These are phyloP conservation scores for Globisporangium iwayamae DNA, from an alignment of 352 stramenopile species.

Conservation along the genomic window DNA sequence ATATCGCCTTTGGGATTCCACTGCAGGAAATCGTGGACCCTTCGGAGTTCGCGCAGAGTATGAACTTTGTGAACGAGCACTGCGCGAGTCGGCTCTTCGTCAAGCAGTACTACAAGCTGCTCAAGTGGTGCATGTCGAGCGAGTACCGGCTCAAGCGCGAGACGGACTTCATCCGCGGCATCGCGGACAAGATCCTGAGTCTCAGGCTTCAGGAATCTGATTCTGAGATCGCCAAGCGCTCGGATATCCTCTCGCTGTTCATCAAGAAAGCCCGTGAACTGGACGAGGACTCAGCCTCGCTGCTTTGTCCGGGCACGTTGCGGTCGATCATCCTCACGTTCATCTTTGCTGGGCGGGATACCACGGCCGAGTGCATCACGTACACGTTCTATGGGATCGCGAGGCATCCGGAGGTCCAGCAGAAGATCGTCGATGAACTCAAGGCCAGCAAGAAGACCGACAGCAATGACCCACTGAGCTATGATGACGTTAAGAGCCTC, in stretches of 20 bases:
- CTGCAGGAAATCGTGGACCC: conserved; percentile 30
- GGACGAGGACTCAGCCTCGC: conserved; percentile 16
- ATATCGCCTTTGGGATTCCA: conserved; percentile 51
- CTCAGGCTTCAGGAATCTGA: conserved; percentile 31
- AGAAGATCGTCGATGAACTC: conserved; percentile 58
- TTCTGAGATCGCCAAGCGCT: conserved; percentile 25
- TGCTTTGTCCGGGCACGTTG: conserved; percentile 35
- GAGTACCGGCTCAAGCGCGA: conserved; percentile 36
- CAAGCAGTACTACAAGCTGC: conserved; percentile 62
- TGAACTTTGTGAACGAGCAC: conserved; percentile 56
- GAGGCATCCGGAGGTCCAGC: conserved; percentile 46
- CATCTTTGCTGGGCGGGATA: conserved; percentile 84
- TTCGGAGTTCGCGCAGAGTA: conserved; percentile 34
- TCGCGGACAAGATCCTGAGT: conserved; percentile 49
- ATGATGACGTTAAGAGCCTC: conserved; percentile 56
- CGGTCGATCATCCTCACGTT: conserved; percentile 74
- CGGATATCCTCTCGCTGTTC: conserved; percentile 52
- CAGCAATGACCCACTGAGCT: conserved; percentile 24
- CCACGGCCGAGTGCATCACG: conserved; percentile 64
- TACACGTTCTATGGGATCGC: conserved; percentile 78
- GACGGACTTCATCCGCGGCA: conserved; percentile 24
- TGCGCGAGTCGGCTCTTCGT: conserved; percentile 54
- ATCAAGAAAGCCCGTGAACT: conserved; percentile 52
- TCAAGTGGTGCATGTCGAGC: conserved; percentile 58
- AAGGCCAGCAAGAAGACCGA: conserved; percentile 16